Conservation (phyloP, 2,329 filamentous ascomycete genomes). For the Monosporascus sp. region DNA sequence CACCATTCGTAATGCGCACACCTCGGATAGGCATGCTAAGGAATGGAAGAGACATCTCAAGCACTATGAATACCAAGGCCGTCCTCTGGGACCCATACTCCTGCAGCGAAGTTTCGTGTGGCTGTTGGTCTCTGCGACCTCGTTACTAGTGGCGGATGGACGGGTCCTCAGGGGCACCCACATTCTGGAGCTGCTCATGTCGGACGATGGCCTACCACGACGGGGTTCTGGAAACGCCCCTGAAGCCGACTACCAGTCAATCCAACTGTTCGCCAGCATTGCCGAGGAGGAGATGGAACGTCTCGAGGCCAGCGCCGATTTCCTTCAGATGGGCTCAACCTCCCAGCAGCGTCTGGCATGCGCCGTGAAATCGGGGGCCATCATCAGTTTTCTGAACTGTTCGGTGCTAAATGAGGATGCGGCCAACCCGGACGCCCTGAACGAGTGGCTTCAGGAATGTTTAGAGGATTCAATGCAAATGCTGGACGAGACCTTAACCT, state of each 20-base stretch:
- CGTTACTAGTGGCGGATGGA: slow-evolving; percentile 62
- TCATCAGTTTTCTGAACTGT: slow-evolving; percentile 84
- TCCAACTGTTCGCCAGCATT: slow-evolving; percentile 64
- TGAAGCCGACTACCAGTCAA: slow-evolving; percentile 49
- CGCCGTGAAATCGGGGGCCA: slow-evolving; percentile 74
- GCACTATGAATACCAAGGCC: slow-evolving; percentile 72
- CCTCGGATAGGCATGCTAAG: slow-evolving; percentile 58
- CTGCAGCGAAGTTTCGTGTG: slow-evolving; percentile 85
- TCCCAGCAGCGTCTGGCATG: slow-evolving; percentile 85
- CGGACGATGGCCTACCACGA: slow-evolving; percentile 44
- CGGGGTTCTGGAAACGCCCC: slow-evolving; percentile 34
- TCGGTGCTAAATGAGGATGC: slow-evolving; percentile 74
- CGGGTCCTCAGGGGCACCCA: slow-evolving; percentile 55
- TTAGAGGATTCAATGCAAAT: slow-evolving; percentile 77
- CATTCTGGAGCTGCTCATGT: slow-evolving; percentile 69
- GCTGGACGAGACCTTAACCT: slow-evolving; percentile 70
- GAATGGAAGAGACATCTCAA: slow-evolving; percentile 86
- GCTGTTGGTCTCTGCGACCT: slow-evolving; percentile 73
- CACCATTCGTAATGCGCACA: slow-evolving; percentile 75
- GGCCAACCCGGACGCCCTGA: slow-evolving; percentile 71
- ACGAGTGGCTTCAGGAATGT: slow-evolving; percentile 80
- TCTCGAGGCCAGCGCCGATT: slow-evolving; percentile 85
- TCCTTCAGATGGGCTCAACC: slow-evolving; percentile 75
- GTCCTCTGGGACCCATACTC: slow-evolving; percentile 86
- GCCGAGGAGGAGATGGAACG: slow-evolving; percentile 79